phyloP scores from a whole-genome alignment of 495 filamentous ascomycete genomes.

The Barbatosphaeria neglecta region DNA sequence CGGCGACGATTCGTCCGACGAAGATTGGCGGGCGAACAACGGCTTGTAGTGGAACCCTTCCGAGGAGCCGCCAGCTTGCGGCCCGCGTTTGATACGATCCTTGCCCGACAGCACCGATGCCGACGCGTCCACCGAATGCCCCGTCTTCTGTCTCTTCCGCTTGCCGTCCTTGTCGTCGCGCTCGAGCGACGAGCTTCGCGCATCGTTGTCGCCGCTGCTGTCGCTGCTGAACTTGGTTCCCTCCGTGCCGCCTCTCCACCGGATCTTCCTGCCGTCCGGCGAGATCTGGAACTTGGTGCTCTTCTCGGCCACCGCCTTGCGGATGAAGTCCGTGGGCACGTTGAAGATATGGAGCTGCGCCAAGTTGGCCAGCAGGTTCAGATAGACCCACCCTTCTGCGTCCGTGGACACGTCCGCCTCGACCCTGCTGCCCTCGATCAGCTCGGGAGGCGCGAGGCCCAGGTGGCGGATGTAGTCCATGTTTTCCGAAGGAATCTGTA shows the following conservation, averaged over 20 bases:
- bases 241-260: conserved; percentile 58
- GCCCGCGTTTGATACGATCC: conserved; percentile 25
- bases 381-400: conserved; percentile 61
- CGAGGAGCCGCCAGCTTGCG: conserved; percentile 22
- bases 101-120: conserved; percentile 11
- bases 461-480: conserved; percentile 65
- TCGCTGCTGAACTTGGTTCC: conserved; percentile 49
- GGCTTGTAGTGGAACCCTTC: conserved; percentile 53
- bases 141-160: conserved; percentile 28
- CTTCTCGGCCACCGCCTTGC: conserved; percentile 49
- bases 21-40: conserved; percentile 41
- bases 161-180: conserved; percentile 22
- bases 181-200: conserved; percentile 25
- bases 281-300: conserved; percentile 64
- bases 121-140: conserved; percentile 1
- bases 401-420: conserved; percentile 35
- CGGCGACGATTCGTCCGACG: conserved; percentile 30
- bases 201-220: conserved; percentile 31
- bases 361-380: conserved; percentile 72
- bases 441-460: conserved; percentile 43
- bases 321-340: conserved; percentile 61
- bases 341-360: conserved; percentile 70
- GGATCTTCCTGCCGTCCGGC: conserved; percentile 57
- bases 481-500: conserved; percentile 58
- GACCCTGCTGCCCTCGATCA: conserved; percentile 5